phyloP scores from a whole-genome alignment of 2,329 filamentous ascomycete species.

The Didymella glomerata region DNA sequence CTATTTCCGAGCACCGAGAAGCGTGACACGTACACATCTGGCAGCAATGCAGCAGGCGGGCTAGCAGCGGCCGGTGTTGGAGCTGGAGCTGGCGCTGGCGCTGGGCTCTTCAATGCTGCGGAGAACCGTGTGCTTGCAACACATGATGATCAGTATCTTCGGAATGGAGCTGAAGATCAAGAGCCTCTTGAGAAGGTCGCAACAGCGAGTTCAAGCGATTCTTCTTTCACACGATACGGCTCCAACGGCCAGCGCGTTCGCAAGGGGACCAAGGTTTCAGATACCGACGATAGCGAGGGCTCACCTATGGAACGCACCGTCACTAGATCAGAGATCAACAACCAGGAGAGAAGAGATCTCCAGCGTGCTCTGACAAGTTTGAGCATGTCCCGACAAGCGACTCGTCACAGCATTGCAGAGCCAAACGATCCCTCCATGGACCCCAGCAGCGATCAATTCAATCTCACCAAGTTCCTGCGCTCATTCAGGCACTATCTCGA shows the following conservation, averaged over 20 bases:
- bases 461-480: slow-evolving; percentile 62
- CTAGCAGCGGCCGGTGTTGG: slow-evolving; percentile 3
- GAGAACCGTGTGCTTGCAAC: background rate
- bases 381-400: slow-evolving; percentile 34
- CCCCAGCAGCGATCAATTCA: slow-evolving; percentile 61
- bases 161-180: slow-evolving; percentile 21
- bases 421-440: slow-evolving; percentile 61
- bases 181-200: slow-evolving; percentile 22
- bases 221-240: slow-evolving; percentile 31
- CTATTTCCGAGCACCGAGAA: slow-evolving; percentile 13
- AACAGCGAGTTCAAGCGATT: slow-evolving; percentile 29
- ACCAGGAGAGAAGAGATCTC: slow-evolving; percentile 38
- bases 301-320: slow-evolving; percentile 25
- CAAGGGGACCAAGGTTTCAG: slow-evolving; percentile 19
- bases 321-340: slow-evolving; percentile 35
- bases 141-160: slow-evolving; percentile 6
- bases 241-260: slow-evolving; percentile 19
- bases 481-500: slow-evolving; percentile 61
- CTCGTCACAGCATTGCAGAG: slow-evolving; percentile 35
- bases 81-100: slow-evolving; percentile 3
- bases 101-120: slow-evolving; percentile 12
- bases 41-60: slow-evolving; percentile 8
- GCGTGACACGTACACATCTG: slow-evolving; percentile 4
- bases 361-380: slow-evolving; percentile 34
- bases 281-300: slow-evolving; percentile 13